Evolutionary conservation across 2,329 filamentous ascomycete genomes (phyloP).

Genomic region (Pseudopyrenochaeta lycopersici): DNA sequence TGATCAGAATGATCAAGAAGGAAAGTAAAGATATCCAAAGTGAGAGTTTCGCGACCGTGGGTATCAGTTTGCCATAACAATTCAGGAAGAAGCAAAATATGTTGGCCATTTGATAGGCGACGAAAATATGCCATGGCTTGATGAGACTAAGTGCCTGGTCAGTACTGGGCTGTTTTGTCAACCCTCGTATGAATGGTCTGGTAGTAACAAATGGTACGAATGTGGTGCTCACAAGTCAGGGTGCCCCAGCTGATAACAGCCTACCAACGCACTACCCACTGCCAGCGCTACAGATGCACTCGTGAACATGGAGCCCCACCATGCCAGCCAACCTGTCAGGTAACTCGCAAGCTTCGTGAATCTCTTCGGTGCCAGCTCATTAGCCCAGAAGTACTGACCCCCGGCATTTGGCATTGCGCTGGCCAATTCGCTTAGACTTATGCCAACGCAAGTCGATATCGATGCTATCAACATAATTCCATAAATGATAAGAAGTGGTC

Average conservation of each 20-base stretch:
- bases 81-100: slow-evolving; percentile 61
- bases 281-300: slow-evolving; percentile 62
- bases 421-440: slow-evolving; percentile 58
- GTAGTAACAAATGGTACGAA: not conserved
- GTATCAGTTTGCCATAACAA: slow-evolving; percentile 51
- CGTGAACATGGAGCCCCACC: slow-evolving; percentile 64
- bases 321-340: slow-evolving; percentile 61
- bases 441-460: slow-evolving; percentile 57
- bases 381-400: slow-evolving; percentile 63
- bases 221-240: slow-evolving; percentile 58
- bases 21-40: slow-evolving; percentile 59
- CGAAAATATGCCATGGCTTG: slow-evolving; percentile 49
- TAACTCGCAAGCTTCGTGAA: slow-evolving; percentile 58
- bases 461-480: slow-evolving; percentile 58
- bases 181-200: not conserved
- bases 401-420: slow-evolving; percentile 61
- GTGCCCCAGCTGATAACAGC: slow-evolving; percentile 62
- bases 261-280: slow-evolving; percentile 58
- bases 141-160: slow-evolving; percentile 35
- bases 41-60: slow-evolving; percentile 52
- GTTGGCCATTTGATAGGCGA: slow-evolving; percentile 59
- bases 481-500: slow-evolving; percentile 60
- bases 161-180: not conserved
- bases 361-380: slow-evolving; percentile 56
- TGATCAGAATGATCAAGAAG: slow-evolving; percentile 60